A percentile compares a stretch with the other conserved stretches of the same genome.
These are phyloP conservation scores for Medicago lupulina DNA, from an alignment of 306 rosid species.

Conservation along the genomic window DNA sequence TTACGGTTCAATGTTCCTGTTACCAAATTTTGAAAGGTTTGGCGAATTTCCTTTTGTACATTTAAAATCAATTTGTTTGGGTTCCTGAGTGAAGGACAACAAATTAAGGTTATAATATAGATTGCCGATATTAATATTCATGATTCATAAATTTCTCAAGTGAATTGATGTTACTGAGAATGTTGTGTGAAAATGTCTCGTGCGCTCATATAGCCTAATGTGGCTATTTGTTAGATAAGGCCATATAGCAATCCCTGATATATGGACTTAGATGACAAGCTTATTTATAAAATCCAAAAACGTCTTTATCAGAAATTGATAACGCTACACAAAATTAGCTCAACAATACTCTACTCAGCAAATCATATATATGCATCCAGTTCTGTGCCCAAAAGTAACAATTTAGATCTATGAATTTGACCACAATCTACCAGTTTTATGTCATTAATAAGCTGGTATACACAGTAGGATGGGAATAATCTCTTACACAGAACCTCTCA, in stretches of 20 bases:
- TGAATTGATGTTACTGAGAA: neutral
- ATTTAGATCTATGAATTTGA: neutral
- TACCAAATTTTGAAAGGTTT: constrained; percentile 62
- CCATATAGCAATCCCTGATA: neutral
- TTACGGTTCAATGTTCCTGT: constrained; percentile 36
- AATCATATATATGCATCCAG: neutral
- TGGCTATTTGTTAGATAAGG: neutral
- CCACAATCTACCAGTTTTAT: neutral
- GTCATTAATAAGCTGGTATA: neutral
- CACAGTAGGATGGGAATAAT: neutral
- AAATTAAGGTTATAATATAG: constrained; percentile 35
- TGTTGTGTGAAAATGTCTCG: constrained; percentile 5
- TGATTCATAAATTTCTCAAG: neutral
- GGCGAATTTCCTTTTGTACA: constrained; percentile 58
- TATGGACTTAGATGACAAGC: neutral
- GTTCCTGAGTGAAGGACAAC: constrained; percentile 48
- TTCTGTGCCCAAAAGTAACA: neutral
- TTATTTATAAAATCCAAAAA: constrained; percentile 10
- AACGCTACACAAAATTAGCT: neutral
- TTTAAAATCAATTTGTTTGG: constrained; percentile 52
- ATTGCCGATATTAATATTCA: constrained; percentile 28
- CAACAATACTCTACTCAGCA: neutral
- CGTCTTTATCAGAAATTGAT: neutral
- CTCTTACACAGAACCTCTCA: neutral
- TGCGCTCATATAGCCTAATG: neutral